Evolutionary conservation across 805 yeast genomes (phyloP), one percentile per base, ranked within the genome.

Genomic region (Diddensiella transvaalensis): DNA sequence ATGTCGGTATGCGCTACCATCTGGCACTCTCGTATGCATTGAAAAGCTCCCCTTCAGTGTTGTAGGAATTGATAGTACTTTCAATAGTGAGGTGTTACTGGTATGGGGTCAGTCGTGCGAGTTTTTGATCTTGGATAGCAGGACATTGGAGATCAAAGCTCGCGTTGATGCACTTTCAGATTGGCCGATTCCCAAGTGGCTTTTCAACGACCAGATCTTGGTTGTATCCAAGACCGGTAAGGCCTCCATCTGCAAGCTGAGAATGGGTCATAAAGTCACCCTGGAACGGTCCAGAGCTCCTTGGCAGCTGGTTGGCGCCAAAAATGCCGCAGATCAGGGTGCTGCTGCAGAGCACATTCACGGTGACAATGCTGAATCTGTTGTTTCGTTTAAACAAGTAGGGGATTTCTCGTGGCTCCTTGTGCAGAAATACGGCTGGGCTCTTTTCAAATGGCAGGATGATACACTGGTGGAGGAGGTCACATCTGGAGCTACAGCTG

Each of bases 41-140:
- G 21, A 18, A 1, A n/a, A 11, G 23, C 23, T 54, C 23, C 47
- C 50, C n/a, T 52, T 54, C 35, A 33, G 44, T 3, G 33, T 42
- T 24, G 19, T 19, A n/a, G 58, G 56, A 10, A 36, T 54, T 3
- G 46, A 45, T 19, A 22, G 40, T 15, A 24, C 40, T 11, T 30
- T 35, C 3, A 22, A 21, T 26, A 32, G 10, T n/a, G 35, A 48
- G 21, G 21, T n/a, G n/a, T 26, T 54, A 17, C 19, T 54, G 10
- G 54, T 44, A 15, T 54, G 58, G 58, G 58, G 58, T 3, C 44
- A 47, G n/a, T 48, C 52, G 2, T 41, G 51, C 22, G 51, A 50
- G 42, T 37, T 52, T 37, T 29, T 40, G 10, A 22, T 52, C 15
- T 13, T 52, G 23, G 55, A 47, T 21, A n/a, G 23, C 21, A 18